Evolutionary conservation across 345 rosid genomes (phyloP), one percentile per base, ranked within the genome.

Genomic region (Eucalyptus fibrosa): DNA sequence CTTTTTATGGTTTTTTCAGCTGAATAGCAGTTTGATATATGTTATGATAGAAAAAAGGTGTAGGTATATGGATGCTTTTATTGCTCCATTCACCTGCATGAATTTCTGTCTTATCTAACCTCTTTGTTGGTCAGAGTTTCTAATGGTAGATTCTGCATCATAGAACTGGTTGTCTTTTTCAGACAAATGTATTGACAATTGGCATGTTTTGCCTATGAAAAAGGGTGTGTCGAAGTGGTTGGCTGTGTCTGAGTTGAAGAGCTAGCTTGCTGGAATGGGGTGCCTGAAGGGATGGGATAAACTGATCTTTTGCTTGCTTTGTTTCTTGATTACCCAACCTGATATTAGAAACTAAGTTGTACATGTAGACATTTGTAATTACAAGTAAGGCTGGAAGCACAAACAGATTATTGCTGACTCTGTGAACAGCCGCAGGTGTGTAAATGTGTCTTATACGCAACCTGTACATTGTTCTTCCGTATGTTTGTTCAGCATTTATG

Each of bases 221-320:
- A 89, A 92, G n/a, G 98, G 96, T 94, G 97, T 89, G 96, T 94
- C 51, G 93, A 94, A 45, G 94, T 96, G 90, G 96, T 94, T 87
- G 96, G 95, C 45, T 94, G 95, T 87, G 89, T 94, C 55, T 88
- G 87, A 88, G 65, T 93, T 56, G 95, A 95, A 88, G 97, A 95
- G 87, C 89, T 94, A 90, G 94, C 91, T 81, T 92, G 88, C 88
- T 95, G 96, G 98, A 93, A 94, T 60, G 92, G 47, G 69, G 60
- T 96, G 87, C 94, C 96, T 87, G 88, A 92, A 93, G 96, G 94
- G 94, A 96, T 96, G 60, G 59, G 9, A 53, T 53, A 53, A 9
- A 6, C 19, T 44, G 32, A 81, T 69, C 77, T 83, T 19, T 88
- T 59, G 4, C 65, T 12, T 59, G 65, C 7, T 59, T 11, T 10